Evolutionary conservation across 805 yeast genomes (phyloP), one percentile per base, ranked within the genome.

Genomic region (Priceomyces medius): DNA sequence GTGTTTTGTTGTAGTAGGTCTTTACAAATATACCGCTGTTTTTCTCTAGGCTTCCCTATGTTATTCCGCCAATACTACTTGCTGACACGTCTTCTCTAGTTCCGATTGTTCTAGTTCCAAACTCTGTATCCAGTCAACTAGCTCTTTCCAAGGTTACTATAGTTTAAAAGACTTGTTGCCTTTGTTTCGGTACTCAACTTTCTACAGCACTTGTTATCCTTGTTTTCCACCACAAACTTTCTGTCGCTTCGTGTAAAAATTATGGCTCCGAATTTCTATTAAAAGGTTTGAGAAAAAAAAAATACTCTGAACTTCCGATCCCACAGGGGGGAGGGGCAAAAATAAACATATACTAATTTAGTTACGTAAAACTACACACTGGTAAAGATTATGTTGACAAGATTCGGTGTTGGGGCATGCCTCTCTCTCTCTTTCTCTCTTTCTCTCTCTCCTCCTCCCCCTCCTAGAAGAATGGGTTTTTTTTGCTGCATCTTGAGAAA

Each of bases 251-350:
- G 10, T 26, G n/a, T 10, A 26, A 31, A 17, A 20, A 33, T 18
- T 20, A 38, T 28, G 23, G 35, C 20, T 29, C 23, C 36, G 14
- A 28, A 26, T 24, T 9, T 20, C 40, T 29, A 26, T 41, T 36
- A 13, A 40, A 20, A 32, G 27, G 26, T n/a, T 26, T 26, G n/a
- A 10, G 27, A 13, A 40, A 38, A 13, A 41, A 41, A 21, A 37
- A 27, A 35, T 36, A 43, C 1, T 26, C 29, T 26, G 14, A 26
- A 26, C 10, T 6, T 8, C 10, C 12, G 29, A 26, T 26, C 29
- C n/a, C 29, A 26, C 29, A 26, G 29, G 29, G 29, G 29, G n/a
- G 14, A 26, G 29, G 29, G 29, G 29, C 29, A 14, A 26, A 26
- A 26, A 26, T n/a, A 26, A 26, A 26, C 29, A n/a, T 21, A 21